Evolutionary conservation across 208 protist genomes (phyloP), one percentile per base, ranked within the genome.

Genomic region (Kentomonas sorsogonicus): DNA sequence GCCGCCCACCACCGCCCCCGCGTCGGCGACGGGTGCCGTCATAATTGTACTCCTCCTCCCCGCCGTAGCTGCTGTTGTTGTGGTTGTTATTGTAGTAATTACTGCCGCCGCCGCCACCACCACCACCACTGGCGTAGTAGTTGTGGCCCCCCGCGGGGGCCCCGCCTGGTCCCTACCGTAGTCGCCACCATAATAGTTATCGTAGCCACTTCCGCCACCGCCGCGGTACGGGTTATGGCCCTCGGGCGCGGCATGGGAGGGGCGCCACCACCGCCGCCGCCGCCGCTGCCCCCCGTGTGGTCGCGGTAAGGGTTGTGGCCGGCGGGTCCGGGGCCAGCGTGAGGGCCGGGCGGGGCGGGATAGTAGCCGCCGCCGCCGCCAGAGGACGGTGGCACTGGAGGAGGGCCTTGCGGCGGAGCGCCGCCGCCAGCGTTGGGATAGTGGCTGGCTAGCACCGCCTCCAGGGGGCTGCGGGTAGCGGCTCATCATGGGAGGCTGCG

Each of bases 351-450:
- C n/a, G n/a, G n/a, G 50, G 53, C 46, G 39, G 36, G 51, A 10
- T 56, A 26, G 39, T 64, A 40, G 29, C 65, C 61, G 20, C 55
- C 58, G 36, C 57, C 30, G 7, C 45, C 43, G n/a, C 55, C 54
- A n/a, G n/a, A n/a, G n/a, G n/a, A n/a, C n/a, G n/a, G n/a, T n/a
- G n/a, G n/a, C n/a, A n/a, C n/a, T n/a, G n/a, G n/a, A n/a, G n/a
- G n/a, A n/a, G n/a, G n/a, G n/a, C n/a, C n/a, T n/a, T n/a, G n/a
- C 45, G 31, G 50, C 10, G 56, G 55, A 1, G 29, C 39, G 30
- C 51, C 43, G 23, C 53, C 66, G 23, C 53, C 47, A 9, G 45
- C 31, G 44, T 43, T 18, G 30, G 23, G 36, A 34, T 63, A 23
- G 11, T n/a, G 33, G 27, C 52, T 29, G n/a, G n/a, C n/a, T n/a